Evolutionary conservation across 1,284 basidiomycete species (phyloP).

Genomic region (Austropuccinia psidii): DNA sequence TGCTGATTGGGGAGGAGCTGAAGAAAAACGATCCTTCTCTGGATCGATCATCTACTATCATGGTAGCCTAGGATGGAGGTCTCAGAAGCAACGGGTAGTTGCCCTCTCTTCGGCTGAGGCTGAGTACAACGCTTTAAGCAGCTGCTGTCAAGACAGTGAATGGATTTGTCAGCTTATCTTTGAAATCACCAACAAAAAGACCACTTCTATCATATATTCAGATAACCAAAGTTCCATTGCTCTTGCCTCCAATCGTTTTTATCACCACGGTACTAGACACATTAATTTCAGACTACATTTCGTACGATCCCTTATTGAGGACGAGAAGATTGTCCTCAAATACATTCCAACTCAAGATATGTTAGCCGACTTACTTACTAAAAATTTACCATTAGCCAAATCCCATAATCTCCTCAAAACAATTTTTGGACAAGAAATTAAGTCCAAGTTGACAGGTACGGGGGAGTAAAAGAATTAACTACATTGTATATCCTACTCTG

Average conservation of each 20-base stretch:
- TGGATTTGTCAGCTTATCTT: not conserved
- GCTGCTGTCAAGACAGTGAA: not conserved
- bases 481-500: too few species aligned
- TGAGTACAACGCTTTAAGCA: not conserved
- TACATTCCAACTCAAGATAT: too few species aligned
- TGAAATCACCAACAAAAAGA: not conserved
- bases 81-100: not conserved
- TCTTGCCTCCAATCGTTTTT: not conserved
- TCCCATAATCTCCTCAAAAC: too few species aligned
- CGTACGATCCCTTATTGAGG: too few species aligned
- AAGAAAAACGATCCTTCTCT: not conserved
- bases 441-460: too few species aligned
- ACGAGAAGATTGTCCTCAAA: too few species aligned
- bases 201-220: not conserved
- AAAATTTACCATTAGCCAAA: too few species aligned
- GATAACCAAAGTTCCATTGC: not conserved
- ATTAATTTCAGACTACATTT: not conserved
- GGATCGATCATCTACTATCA: not conserved
- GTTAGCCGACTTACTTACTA: too few species aligned
- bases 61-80: not conserved
- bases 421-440: too few species aligned
- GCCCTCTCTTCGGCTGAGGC: constrained; percentile 3
- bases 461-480: too few species aligned
- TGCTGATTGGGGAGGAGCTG: not conserved
- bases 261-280: not conserved